These are phyloP conservation scores for Ochetophila trinervis DNA, from an alignment of 306 rosid species.

Conservation along the genomic window DNA sequence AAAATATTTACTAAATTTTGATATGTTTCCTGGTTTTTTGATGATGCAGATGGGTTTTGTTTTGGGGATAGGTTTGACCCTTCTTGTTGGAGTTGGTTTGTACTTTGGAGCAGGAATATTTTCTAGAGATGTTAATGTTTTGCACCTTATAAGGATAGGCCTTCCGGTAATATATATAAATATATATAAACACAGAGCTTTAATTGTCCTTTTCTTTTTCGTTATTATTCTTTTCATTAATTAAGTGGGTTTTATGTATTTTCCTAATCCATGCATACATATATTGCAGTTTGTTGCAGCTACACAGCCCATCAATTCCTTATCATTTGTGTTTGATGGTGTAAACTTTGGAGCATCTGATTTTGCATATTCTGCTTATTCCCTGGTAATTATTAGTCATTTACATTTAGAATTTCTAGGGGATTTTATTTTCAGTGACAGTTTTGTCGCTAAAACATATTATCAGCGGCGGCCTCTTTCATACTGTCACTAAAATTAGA, in stretches of 20 bases:
- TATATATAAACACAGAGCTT: not conserved
- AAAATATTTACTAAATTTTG: too few species aligned
- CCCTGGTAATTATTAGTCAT: constrained; percentile 56
- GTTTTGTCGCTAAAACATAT: too few species aligned
- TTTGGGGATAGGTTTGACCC: constrained; percentile 70
- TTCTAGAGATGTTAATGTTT: constrained; percentile 57
- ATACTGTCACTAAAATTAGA: too few species aligned
- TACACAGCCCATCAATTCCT: constrained; percentile 85
- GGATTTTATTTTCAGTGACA: too few species aligned
- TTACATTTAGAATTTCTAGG: too few species aligned
- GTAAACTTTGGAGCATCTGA: constrained; percentile 96
- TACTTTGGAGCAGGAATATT: constrained; percentile 80
- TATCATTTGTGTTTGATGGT: constrained; percentile 92
- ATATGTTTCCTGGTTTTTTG: too few species aligned
- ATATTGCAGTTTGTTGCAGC: constrained; percentile 81
- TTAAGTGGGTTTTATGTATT: not conserved
- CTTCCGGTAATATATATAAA: constrained; percentile 54
- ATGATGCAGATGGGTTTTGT: constrained; percentile 64
- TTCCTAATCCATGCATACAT: not conserved
- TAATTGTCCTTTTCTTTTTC: not conserved
- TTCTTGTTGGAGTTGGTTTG: constrained; percentile 69
- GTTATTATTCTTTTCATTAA: not conserved
- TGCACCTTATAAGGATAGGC: constrained; percentile 66
- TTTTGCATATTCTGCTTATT: constrained; percentile 84
- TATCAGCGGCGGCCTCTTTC: too few species aligned